phyloP scores from a whole-genome alignment of 2,329 filamentous ascomycete genomes.

The Colletotrichum plurivorum region DNA sequence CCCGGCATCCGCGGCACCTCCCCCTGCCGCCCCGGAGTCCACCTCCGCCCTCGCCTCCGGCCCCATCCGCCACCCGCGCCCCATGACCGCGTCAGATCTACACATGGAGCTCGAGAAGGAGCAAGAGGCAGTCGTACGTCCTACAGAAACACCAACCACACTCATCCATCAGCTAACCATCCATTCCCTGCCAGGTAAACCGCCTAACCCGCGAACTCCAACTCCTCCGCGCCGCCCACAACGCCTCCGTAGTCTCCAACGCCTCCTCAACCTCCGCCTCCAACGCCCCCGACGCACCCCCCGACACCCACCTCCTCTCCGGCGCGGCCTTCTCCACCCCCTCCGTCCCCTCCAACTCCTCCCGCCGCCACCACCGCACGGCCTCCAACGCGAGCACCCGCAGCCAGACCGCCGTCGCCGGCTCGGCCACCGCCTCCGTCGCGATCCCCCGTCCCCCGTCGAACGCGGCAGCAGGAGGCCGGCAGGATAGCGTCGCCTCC shows the following conservation, averaged over 20 bases:
- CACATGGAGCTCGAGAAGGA: conserved; percentile 94
- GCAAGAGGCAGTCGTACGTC: conserved; percentile 88
- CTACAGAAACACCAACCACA: conserved; percentile 32
- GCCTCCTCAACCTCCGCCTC: conserved; percentile 73
- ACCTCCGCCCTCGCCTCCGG: conserved; percentile 70
- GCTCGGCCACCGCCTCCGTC: conserved; percentile 56
- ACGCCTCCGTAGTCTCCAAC: conserved; percentile 76
- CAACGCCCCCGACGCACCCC: conserved; percentile 60
- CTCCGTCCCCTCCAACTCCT: conserved; percentile 65
- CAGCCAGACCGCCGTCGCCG: conserved; percentile 64
- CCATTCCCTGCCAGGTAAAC: conserved; percentile 76
- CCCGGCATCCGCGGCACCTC: conserved; percentile 42
- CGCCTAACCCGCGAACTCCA: conserved; percentile 91
- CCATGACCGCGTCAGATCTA: conserved; percentile 89
- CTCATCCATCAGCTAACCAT: background rate
- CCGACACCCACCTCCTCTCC: conserved; percentile 68
- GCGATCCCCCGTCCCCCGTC: conserved; percentile 62
- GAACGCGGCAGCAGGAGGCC: conserved; percentile 51
- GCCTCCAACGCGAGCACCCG: conserved; percentile 69
- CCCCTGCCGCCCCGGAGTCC: conserved; percentile 42
- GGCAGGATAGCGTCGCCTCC: conserved; percentile 70
- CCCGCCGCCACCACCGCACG: conserved; percentile 70
- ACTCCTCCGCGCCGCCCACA: conserved; percentile 80
- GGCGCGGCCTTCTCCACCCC: conserved; percentile 72
- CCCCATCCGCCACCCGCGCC: conserved; percentile 87